Base-by-base conservation (phyloP, 2,329 filamentous ascomycete genomes). In the Lizonia empirigonia region DNA sequence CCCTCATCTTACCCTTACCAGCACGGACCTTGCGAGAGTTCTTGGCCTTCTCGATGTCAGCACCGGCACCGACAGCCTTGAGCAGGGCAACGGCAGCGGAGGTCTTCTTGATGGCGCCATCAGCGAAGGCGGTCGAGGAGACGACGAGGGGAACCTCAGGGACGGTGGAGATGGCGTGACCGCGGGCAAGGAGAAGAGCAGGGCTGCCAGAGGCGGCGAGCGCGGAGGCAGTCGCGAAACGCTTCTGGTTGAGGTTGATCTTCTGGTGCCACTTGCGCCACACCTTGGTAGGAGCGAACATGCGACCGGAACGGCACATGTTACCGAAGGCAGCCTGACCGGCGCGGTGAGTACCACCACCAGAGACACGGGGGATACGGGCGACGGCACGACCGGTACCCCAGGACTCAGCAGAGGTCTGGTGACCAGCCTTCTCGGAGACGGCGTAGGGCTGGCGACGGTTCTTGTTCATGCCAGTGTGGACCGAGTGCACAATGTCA, bases 221-320 rank as follows among this genome's bases (percentile, higher is more conserved):
- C 75, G 94, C 94, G 73, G 94, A 99, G 78, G 91, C 91, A 74
- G 91, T 96, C 80, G 94, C 94, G 80, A 97, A 99, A 74, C 94
- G 94, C 85, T 94, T 96, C 87, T 99, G 94, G 80, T 89, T 89
- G 80, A 95, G 86, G 86, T 96, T 96, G 87, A 99, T 86, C 91
- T 97, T 97, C 85, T 97, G 86, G 86, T 99, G 94, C 95, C 94
- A 99, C 85, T 96, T 97, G 80, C 94, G 87, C 95, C 94, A 99
- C 83, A 96, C 89, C 89, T 99, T 99, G 82, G 94, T 99, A 69
- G 94, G 94, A 71, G 94, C 94, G 83, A 99, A 99, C 94, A 99
- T 99, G 83, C 94, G 94, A 85, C 95, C 94, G 77, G 93, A 96
- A 80, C 94, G 92, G 85, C 94, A 99, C 91, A 93, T 91, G 90